Evolutionary conservation across 1,284 basidiomycete species (phyloP).

Genomic region (Erythrobasidium hasegawianum): DNA sequence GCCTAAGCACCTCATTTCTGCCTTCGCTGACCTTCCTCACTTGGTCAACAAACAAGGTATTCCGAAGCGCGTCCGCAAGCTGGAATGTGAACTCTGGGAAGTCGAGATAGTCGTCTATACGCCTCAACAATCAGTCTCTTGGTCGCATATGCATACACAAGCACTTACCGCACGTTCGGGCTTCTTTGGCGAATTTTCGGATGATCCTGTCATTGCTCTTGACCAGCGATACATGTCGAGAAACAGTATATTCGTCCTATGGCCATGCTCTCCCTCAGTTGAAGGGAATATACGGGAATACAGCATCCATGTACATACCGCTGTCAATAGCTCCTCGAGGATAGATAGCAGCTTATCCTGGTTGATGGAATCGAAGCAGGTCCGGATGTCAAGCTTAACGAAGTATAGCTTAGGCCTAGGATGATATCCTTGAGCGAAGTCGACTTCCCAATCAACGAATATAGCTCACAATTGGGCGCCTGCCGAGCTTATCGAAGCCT

Average conservation of each 20-base stretch:
- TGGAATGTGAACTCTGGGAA: constrained; percentile 66
- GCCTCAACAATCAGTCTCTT: background rate
- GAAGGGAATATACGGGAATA: background rate
- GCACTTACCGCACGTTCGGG: constrained; percentile 61
- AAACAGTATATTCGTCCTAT: constrained; percentile 55
- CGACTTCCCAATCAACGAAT: constrained; percentile 38
- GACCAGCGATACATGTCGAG: constrained; percentile 62
- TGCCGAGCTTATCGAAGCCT: constrained; percentile 54
- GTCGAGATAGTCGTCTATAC: constrained; percentile 64
- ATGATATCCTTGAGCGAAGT: background rate
- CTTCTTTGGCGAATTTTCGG: constrained; percentile 60
- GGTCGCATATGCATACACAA: background rate
- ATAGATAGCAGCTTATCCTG: constrained; percentile 80
- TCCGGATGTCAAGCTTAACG: constrained; percentile 91
- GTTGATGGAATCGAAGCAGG: constrained; percentile 94
- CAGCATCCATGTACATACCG: too few relatives aligned
- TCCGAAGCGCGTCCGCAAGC: constrained; percentile 63
- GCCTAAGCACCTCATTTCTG: constrained; percentile 61
- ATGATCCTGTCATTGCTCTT: constrained; percentile 56
- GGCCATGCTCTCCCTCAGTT: background rate
- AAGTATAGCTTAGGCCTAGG: constrained; percentile 70
- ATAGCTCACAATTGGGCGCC: constrained; percentile 26
- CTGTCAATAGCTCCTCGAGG: constrained; percentile 65
- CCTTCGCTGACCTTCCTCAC: constrained; percentile 61
- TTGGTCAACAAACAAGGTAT: constrained; percentile 81